phyloP scores from a whole-genome alignment of 441 rosid genomes.

The Syzygium malaccense region DNA sequence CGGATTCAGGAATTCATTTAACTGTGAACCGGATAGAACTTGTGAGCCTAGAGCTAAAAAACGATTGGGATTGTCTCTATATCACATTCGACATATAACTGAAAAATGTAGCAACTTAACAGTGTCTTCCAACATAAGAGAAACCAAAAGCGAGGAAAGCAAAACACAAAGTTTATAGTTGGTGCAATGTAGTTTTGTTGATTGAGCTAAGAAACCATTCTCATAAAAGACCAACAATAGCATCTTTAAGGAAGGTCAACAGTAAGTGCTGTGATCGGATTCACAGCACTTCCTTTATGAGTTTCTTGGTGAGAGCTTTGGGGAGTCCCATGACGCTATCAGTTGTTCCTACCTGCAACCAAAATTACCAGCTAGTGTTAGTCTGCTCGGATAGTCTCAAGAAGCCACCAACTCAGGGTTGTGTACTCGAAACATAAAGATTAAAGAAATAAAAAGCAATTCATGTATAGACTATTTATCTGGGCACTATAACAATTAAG shows the following conservation, averaged over 20 bases:
- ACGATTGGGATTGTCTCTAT: not conserved
- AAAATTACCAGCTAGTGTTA: not conserved
- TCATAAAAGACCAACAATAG: not conserved
- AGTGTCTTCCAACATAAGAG: not conserved
- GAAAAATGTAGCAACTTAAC: not conserved
- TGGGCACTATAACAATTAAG: not conserved
- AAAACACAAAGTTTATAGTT: not conserved
- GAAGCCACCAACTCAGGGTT: not conserved
- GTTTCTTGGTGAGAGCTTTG: slow-evolving; percentile 40
- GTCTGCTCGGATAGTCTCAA: not conserved
- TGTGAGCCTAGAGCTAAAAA: not conserved
- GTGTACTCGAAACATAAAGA: not conserved
- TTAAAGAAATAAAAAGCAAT: not conserved
- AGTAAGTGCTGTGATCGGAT: not conserved
- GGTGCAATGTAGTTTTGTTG: not conserved
- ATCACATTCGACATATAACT: not conserved
- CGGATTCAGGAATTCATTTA: not conserved
- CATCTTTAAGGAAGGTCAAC: not conserved
- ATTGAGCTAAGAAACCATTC: not conserved
- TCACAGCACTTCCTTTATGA: slow-evolving; percentile 33
- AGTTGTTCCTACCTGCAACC: slow-evolving; percentile 50
- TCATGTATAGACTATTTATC: not conserved
- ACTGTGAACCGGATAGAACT: not conserved
- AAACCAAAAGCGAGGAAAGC: not conserved
- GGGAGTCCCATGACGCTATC: slow-evolving; percentile 78